Evolutionary conservation across 768 basidiomycete species (phyloP), one percentile per base, ranked within the genome.

Genomic region (Rubroboletus satanas): DNA sequence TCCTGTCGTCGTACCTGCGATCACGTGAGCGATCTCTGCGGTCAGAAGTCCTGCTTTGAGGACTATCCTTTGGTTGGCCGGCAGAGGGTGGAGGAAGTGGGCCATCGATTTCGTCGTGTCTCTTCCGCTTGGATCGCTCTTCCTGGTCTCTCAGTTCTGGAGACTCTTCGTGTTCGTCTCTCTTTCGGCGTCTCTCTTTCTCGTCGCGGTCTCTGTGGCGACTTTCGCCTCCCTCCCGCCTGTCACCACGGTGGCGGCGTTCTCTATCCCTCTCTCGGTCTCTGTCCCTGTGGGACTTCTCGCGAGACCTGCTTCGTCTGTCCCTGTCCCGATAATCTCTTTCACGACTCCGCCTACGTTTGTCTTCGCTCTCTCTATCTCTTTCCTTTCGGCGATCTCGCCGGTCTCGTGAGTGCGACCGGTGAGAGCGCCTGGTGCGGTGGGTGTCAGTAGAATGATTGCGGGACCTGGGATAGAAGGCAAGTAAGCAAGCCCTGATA

Each of bases 371-470:
- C 43, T 81, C 77, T 47, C 69, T 74, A 4, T 87, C 81, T 50
- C 63, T 75, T 56, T 75, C 76, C 33, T 75, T 77, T 48, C 87
- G 75, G 47, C 77, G 62, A 46, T 70, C 69, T 44, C 70, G 64
- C 23, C 60, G 75, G 51, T 87, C 88, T 62, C 81, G 77, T 23
- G 90, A 91, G 49, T 73, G 74, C 10, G 90, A 92, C 57, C 83
- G 78, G 63, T 89, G 87, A 45, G 88, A 90, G 55, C 80, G 79
- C 61, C 77, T 79, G 21, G 88, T 90, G 42, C 81, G 83, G 61
- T 83, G 82, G 10, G 88, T 91, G 67, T 90, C 88, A 36, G 84
- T 83, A 4, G 89, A 90, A 68, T 83, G 82, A 66, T 86, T 86
- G 62, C 87, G 84, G 57, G 85, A 86, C 52, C 85, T 84, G 55